Evolutionary conservation across 2,329 filamentous ascomycete genomes (phyloP).

Genomic region (Cladobotryum mycophilum): DNA sequence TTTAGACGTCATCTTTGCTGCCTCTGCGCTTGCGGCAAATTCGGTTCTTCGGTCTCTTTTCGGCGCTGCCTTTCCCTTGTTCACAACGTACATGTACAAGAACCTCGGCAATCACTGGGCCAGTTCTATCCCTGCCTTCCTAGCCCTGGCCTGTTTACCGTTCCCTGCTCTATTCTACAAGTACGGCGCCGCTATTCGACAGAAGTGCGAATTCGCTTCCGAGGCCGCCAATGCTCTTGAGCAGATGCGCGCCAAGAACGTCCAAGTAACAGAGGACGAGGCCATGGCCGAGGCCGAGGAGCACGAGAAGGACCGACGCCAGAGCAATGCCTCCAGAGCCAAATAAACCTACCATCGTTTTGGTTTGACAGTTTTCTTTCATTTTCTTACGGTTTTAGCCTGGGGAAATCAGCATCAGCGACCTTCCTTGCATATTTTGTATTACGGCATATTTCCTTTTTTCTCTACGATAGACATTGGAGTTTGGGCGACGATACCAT

Average conservation of each 20-base stretch:
- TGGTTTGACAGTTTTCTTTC: background rate
- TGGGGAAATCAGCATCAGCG: too few relatives aligned
- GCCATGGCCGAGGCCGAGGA: conserved; percentile 19
- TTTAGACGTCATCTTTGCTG: conserved; percentile 64
- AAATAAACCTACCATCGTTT: background rate
- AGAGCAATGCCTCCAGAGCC: conserved; percentile 15
- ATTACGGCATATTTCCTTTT: too few relatives aligned
- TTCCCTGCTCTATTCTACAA: conserved; percentile 72
- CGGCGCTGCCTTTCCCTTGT: conserved; percentile 66
- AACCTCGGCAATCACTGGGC: conserved; percentile 71
- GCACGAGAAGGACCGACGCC: conserved; percentile 20
- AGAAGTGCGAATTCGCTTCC: conserved; percentile 63
- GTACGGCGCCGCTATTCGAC: conserved; percentile 58
- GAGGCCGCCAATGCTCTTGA: conserved; percentile 58
- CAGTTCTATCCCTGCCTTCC: conserved; percentile 64
- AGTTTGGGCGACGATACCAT: too few relatives aligned
- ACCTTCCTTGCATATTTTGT: too few relatives aligned
- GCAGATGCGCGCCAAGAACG: conserved; percentile 31
- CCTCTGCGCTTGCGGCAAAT: conserved; percentile 67
- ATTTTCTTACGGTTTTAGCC: too few relatives aligned
- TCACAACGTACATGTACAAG: conserved; percentile 55
- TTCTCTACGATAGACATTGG: too few relatives aligned
- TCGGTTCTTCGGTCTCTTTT: conserved; percentile 66
- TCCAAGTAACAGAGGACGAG: conserved; percentile 23
- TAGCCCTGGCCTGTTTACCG: conserved; percentile 64